Conservation (phyloP, 108 stramenopile genomes). For the Skeletonema grethae region DNA sequence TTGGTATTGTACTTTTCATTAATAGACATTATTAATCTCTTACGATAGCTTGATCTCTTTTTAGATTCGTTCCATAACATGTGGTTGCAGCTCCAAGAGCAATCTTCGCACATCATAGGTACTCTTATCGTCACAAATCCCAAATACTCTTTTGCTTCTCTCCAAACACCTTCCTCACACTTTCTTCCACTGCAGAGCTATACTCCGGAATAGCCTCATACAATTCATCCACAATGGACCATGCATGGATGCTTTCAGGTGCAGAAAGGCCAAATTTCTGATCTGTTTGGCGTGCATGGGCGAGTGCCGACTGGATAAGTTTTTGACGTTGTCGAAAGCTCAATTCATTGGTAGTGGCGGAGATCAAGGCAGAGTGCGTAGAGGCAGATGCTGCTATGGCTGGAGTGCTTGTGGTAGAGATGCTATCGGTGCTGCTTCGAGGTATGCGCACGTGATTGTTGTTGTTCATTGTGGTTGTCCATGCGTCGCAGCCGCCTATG, state of each 20-base stretch:
- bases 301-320: neutral
- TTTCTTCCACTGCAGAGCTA: neutral
- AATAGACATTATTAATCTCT: constrained; percentile 4
- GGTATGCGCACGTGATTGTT: neutral
- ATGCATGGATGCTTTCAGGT: neutral
- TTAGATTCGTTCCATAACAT: neutral
- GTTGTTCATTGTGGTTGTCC: neutral
- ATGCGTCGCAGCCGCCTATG: neutral
- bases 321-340: neutral
- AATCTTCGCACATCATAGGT: neutral
- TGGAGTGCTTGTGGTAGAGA: neutral
- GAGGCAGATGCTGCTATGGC: neutral
- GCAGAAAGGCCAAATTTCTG: neutral
- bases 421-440: neutral
- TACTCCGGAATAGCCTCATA: neutral
- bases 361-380: neutral
- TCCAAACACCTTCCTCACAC: neutral
- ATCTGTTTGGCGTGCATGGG: neutral
- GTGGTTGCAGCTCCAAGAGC: neutral
- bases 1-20: neutral
- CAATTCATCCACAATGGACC: constrained; percentile 1
- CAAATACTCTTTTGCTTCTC: neutral
- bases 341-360: neutral
- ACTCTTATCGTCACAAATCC: neutral
- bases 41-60: neutral